Conservation (phyloP, 2,329 filamentous ascomycete genomes). For the Phaeoacremonium minimum region DNA sequence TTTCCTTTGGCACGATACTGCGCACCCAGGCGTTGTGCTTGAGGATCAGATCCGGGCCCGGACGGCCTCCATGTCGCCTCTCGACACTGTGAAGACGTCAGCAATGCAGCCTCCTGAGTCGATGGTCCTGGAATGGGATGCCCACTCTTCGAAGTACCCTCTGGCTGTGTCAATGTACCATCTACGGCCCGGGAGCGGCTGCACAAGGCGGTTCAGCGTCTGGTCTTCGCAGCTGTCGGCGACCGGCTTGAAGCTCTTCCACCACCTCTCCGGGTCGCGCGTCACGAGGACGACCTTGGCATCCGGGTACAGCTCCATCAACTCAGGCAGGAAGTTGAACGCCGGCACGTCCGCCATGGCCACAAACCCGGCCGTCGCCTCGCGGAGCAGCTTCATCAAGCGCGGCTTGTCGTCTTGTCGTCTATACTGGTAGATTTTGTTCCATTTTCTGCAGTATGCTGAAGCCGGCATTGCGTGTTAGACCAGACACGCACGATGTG, state of each 20-base stretch:
- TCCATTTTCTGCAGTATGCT: slow-evolving; percentile 1
- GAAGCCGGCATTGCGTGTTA: too few relatives aligned
- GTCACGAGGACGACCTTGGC: slow-evolving; percentile 34
- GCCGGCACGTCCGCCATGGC: slow-evolving; percentile 34
- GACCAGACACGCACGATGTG: too few relatives aligned
- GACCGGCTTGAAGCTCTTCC: slow-evolving; percentile 19
- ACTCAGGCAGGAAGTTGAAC: slow-evolving; percentile 30
- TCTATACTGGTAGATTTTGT: slow-evolving; percentile 2
- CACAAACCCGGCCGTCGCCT: slow-evolving; percentile 29
- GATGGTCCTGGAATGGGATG: too few relatives aligned
- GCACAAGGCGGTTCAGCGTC: too few relatives aligned
- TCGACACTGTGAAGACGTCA: too few relatives aligned
- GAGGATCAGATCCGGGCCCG: too few relatives aligned
- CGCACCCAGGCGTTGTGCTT: slow-evolving; percentile 7
- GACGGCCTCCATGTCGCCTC: too few relatives aligned
- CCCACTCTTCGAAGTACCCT: too few relatives aligned
- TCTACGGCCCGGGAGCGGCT: too few relatives aligned
- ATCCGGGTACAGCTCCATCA: slow-evolving; percentile 37
- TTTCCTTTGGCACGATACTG: slow-evolving; percentile 2
- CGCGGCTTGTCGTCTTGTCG: neutral
- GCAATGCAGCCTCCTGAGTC: too few relatives aligned
- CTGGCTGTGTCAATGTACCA: too few relatives aligned
- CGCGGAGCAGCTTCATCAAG: slow-evolving; percentile 14
- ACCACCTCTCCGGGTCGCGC: slow-evolving; percentile 24
- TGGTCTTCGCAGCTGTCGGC: too few relatives aligned